Conservation (phyloP, 2,329 filamentous ascomycete species). For the Onygena corvina region DNA sequence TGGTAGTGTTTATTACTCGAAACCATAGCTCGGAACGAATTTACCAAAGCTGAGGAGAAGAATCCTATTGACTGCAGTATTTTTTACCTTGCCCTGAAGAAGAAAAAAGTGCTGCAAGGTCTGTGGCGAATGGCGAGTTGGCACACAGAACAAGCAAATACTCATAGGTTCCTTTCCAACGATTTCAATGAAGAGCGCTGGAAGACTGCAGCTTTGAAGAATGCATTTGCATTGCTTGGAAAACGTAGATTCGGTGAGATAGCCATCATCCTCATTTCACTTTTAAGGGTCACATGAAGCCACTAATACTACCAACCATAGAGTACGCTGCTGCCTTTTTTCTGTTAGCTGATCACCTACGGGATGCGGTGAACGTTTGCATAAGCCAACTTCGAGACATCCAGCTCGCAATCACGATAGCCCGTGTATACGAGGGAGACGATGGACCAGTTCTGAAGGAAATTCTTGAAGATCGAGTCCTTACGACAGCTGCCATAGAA, state of each 20-base stretch:
- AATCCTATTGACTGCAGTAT: conserved; percentile 85
- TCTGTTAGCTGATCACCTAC: conserved; percentile 70
- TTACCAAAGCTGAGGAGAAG: conserved; percentile 73
- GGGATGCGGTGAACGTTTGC: conserved; percentile 76
- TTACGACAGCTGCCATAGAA: conserved; percentile 63
- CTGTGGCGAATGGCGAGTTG: conserved; percentile 91
- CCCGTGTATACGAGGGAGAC: conserved; percentile 86
- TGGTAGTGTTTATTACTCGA: conserved; percentile 66
- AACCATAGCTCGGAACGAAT: conserved; percentile 81
- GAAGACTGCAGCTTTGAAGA: conserved; percentile 83
- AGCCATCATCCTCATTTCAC: background rate
- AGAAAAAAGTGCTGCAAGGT: conserved; percentile 80
- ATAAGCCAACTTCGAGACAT: conserved; percentile 77
- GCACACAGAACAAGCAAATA: conserved; percentile 74
- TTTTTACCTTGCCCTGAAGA: conserved; percentile 79
- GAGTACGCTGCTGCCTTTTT: conserved; percentile 96
- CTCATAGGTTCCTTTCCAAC: conserved; percentile 68
- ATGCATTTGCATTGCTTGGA: conserved; percentile 87
- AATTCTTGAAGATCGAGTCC: conserved; percentile 66
- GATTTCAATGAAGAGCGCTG: conserved; percentile 81
- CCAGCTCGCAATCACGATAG: conserved; percentile 78
- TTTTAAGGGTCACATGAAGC: background rate
- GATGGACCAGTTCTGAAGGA: conserved; percentile 59
- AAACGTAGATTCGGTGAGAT: conserved; percentile 70
- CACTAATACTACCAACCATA: conserved; percentile 25